A percentile compares a stretch with the other conserved stretches of the same genome.
phyloP scores from a whole-genome alignment of 2,329 filamentous ascomycete species.

The Stachybotrys chlorohalonatus region DNA sequence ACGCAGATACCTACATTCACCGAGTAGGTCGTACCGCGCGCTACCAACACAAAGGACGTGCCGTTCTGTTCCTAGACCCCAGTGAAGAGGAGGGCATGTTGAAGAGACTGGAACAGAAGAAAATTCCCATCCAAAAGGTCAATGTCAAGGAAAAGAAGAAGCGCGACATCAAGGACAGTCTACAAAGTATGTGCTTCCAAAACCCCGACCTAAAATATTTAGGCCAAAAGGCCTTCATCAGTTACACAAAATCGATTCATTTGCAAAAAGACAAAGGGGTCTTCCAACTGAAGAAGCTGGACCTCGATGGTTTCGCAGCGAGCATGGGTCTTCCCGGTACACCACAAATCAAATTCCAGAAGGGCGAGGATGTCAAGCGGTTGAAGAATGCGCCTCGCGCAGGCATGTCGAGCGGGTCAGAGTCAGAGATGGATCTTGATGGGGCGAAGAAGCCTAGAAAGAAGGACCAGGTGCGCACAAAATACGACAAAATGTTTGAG shows the following conservation, averaged over 20 bases:
- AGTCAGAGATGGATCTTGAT: slow-evolving; percentile 44
- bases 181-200: slow-evolving; percentile 95
- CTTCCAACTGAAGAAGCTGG: slow-evolving; percentile 75
- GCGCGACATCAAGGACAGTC: slow-evolving; percentile 69
- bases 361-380: slow-evolving; percentile 78
- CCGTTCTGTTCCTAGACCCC: slow-evolving; percentile 85
- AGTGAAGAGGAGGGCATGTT: slow-evolving; percentile 92
- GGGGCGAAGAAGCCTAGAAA: slow-evolving; percentile 45
- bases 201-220: slow-evolving; percentile 90
- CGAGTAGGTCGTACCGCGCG: slow-evolving; percentile 90
- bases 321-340: slow-evolving; percentile 85
- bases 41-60: slow-evolving; percentile 78
- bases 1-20: slow-evolving; percentile 96
- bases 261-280: slow-evolving; percentile 87
- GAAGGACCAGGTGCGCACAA: slow-evolving; percentile 73
- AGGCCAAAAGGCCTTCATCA: slow-evolving; percentile 91
- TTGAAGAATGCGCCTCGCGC: slow-evolving; percentile 78
- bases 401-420: slow-evolving; percentile 54
- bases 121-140: slow-evolving; percentile 79
- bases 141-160: slow-evolving; percentile 87
- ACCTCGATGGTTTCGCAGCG: slow-evolving; percentile 76
- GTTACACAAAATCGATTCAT: slow-evolving; percentile 76
- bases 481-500: slow-evolving; percentile 98
- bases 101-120: slow-evolving; percentile 74
- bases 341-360: slow-evolving; percentile 87